Evolutionary conservation across 139 green algal genomes (phyloP).

Genomic region (Closterium sp.): DNA sequence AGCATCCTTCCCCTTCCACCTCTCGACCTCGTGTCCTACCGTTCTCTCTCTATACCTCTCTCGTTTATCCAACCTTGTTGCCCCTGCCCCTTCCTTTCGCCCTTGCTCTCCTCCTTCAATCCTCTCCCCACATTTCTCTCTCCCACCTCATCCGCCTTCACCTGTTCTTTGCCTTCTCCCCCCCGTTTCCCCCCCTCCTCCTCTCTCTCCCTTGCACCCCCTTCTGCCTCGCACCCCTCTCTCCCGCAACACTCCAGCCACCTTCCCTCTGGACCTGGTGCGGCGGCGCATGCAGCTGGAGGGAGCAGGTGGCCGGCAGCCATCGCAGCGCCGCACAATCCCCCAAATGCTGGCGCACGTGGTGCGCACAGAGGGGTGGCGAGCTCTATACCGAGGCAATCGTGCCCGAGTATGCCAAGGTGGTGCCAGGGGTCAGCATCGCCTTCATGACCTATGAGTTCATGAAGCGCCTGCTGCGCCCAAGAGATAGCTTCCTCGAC

Average conservation of each 20-base stretch:
- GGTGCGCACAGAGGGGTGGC: constrained; percentile 56
- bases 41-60: too few relatives aligned
- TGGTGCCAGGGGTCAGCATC: constrained; percentile 85
- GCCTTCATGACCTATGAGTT: constrained; percentile 83
- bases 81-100: too few relatives aligned
- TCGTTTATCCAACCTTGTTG: too few relatives aligned
- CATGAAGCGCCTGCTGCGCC: constrained; percentile 58
- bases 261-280: constrained; percentile 87
- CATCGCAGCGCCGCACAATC: constrained; percentile 1
- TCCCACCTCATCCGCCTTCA: too few relatives aligned
- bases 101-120: too few relatives aligned
- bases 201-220: neutral
- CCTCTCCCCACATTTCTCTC: too few relatives aligned
- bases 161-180: too few relatives aligned
- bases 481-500: too few relatives aligned
- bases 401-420: constrained; percentile 86
- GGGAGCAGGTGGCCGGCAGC: constrained; percentile 49
- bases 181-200: neutral
- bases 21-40: too few relatives aligned
- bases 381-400: constrained; percentile 83
- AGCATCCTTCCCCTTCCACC: neutral
- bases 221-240: neutral
- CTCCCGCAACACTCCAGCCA: constrained; percentile 43
- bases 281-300: constrained; percentile 80
- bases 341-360: constrained; percentile 65